Evolutionary conservation across 192 early-diverging fungal species (phyloP), one percentile per base, ranked within the genome.

Genomic region (Rhizoclosmatium globosum): DNA sequence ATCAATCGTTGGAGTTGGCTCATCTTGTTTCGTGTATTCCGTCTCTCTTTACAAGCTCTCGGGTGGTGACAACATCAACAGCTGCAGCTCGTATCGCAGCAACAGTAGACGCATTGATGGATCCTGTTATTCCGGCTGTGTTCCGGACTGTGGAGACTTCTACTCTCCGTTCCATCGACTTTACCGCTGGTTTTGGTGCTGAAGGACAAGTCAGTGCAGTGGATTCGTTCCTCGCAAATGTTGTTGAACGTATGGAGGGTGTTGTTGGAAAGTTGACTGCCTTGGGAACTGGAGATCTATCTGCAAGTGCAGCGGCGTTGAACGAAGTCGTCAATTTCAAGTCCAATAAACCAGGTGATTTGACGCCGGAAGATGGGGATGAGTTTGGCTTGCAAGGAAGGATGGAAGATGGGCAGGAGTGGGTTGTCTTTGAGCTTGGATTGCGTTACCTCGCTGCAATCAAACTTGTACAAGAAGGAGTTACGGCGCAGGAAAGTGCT

Each of bases 391-490:
- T 89, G 68, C 85, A 82, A 47, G 77, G 79, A 86, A 42, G 7
- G 43, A 11, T 11, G 11, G 48, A 56, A 2, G 77, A 77, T 65
- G 68, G 60, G 17, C 66, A 53, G 57, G 91, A 92, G 47, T 89
- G 92, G 77, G 81, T 83, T 0, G 82, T 82, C 47, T 94, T 94
- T 79, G 92, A 93, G 57, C 81, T 90, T 59, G 93, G 90, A n/a
- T 79, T 93, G 38, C 80, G 86, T 42, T 47, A 92, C 17, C 82
- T 94, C 72, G 90, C 83, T 15, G 74, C 91, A 2, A 89, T 90
- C 65, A 79, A 81, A 31, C 66, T 75, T 2, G 47, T 92, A 38
- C 67, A 77, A n/a, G 75, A 84, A 19, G 72, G 82, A 9, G 71
- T 92, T 6, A 80, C 68, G 4, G 72, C 15, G 60, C 21, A 39